Evolutionary conservation across 345 rosid genomes (phyloP), one percentile per base, ranked within the genome.

Genomic region (Eucalyptus pumila): DNA sequence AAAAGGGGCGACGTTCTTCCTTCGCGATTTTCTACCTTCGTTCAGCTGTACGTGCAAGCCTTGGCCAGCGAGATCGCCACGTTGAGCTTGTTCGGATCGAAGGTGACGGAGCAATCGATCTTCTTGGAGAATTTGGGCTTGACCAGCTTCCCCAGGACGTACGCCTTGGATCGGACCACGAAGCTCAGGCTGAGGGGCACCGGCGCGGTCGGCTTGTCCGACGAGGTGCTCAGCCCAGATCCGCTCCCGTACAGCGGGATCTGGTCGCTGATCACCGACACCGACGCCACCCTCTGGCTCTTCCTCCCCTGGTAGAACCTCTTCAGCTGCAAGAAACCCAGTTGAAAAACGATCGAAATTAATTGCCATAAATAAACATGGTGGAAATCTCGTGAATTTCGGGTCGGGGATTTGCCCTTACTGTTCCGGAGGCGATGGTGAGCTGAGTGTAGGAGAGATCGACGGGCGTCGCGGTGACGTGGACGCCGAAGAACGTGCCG

Each of bases 401-500:
- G 81, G n/a, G 27, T 19, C n/a, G n/a, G 54, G 26, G 14, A 7
- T 37, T 24, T 1, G 85, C 27, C 19, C 97, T 96, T 94, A 98
- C 99, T 3, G 93, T 76, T 91, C 99, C 99, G 4, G 99, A 94
- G 83, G 96, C 99, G 14, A 98, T 90, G 47, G 91, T 91, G 91
- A 97, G 91, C 19, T 97, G 92, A 45, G 95, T 93, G 90, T 91
- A 95, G 30, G 93, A 90, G 19, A 97, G 97, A 92, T 98, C 99
- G 19, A 96, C 65, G 10, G 98, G 97, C 80, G 97, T 89, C 26
- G 99, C 92, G 34, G 97, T 91, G 32, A 97, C 99, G 88, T 97
- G 99, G 58, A 96, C 97, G 19, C 99, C 99, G 50, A 98, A 98
- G 91, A 98, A 98, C 21, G 99, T 96, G 89, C 99, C 99, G 2